phyloP scores from a whole-genome alignment of 805 yeast genomes.

The Teunomyces tritomae region DNA sequence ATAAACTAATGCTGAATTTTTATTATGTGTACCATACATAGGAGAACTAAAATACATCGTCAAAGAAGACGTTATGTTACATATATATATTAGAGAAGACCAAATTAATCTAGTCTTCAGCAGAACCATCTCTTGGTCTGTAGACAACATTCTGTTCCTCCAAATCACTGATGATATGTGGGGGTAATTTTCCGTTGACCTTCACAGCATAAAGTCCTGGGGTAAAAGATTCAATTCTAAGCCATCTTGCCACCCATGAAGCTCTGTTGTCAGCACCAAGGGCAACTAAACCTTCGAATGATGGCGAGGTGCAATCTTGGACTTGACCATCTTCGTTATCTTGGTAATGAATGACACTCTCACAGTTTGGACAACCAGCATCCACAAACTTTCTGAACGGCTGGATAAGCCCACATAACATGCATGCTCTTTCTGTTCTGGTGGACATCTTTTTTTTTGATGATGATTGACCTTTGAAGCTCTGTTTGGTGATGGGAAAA shows the following conservation, averaged over 20 bases:
- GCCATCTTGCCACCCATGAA: conserved; percentile 97
- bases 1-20: background rate
- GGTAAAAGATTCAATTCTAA: conserved; percentile 81
- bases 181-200: conserved; percentile 87
- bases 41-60: conserved; percentile 4
- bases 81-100: background rate
- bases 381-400: conserved; percentile 69
- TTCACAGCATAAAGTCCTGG: conserved; percentile 94
- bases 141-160: conserved; percentile 75
- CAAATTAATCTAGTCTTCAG: conserved; percentile 46
- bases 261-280: conserved; percentile 72
- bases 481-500: background rate
- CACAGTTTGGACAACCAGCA: conserved; percentile 96
- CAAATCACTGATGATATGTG: conserved; percentile 73
- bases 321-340: conserved; percentile 81
- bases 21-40: conserved; percentile 3
- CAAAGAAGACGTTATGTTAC: background rate
- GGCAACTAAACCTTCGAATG: conserved; percentile 93
- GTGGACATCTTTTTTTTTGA: conserved; percentile 44
- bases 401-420: conserved; percentile 93
- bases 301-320: conserved; percentile 91
- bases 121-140: conserved; percentile 94
- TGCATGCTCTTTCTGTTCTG: conserved; percentile 88
- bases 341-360: conserved; percentile 71
- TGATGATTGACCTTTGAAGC: background rate